Base-by-base conservation (phyloP, 169 alveolate genomes). In the Fabrea salina region DNA sequence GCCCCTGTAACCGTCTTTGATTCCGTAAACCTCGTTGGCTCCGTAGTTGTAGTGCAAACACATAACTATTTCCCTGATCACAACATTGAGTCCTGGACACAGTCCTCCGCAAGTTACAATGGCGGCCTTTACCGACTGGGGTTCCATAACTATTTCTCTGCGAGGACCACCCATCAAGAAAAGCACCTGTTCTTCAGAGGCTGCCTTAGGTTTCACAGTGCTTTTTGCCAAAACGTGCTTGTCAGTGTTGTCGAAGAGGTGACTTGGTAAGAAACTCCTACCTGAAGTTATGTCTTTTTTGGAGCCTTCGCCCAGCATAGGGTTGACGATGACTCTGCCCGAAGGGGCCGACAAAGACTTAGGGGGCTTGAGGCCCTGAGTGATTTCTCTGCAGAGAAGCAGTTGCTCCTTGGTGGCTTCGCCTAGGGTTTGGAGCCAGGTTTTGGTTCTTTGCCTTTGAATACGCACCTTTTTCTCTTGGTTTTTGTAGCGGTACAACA, bases 51-150 rank as follows among this genome's bases (percentile, higher is more conserved):
- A 92, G 79, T 82, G 82, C 16, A 93, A 80, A 39, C 84, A 51
- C 87, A 86, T 79, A 47, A 78, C 86, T 47, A 91, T 53, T 79
- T 87, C 94, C 66, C 92, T 79, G 22, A 88, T 88, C 0, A 86
- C 92, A 6, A 87, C 95, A 82, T 92, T 92, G 7, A 91, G 77
- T 22, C 97, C 97, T 4, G 97, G 97, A 74, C 97, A 94, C 40
- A 94, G 71, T 4, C 96, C 97, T 25, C 97, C 97, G 84, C 96
- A 91, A 7, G 96, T 90, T 32, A 94, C 96, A 50, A 94, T 94
- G n/a, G 95, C 95, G 3, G 96, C 96, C 70, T 89, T 92, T 7
- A 89, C 95, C 51, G 86, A 74, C 33, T 66, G 66, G 19, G 95
- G 94, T 40, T 89, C 82, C 57, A 89, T 88, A 82, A 84, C 90